phyloP scores from a whole-genome alignment of 441 rosid species.

The Pelargonium fulgidum region DNA sequence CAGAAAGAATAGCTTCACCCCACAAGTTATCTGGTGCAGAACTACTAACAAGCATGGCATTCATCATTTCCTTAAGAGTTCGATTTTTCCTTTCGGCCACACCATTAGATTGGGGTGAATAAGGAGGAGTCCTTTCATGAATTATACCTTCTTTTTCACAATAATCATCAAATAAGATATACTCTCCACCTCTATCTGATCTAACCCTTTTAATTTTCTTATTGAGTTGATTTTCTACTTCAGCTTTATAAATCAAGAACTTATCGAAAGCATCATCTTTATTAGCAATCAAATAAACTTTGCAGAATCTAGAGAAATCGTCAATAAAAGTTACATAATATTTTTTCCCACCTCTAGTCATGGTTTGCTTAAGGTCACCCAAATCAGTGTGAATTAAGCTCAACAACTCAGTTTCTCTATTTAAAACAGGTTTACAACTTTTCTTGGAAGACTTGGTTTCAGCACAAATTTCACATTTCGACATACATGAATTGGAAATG shows the following conservation, averaged over 20 bases:
- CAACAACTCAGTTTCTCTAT: not conserved
- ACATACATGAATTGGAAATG: not conserved
- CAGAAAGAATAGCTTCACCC: not conserved
- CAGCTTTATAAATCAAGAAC: not conserved
- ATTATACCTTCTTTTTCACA: constrained; percentile 8
- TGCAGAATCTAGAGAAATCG: constrained; percentile 4
- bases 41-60: not conserved
- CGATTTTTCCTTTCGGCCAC: constrained; percentile 11
- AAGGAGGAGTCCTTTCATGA: constrained; percentile 5
- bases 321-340: constrained; percentile 9
- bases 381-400: not conserved
- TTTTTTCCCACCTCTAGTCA: constrained; percentile 6
- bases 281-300: not conserved
- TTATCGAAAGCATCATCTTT: constrained; percentile 12
- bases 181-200: constrained; percentile 9
- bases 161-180: not conserved
- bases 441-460: not conserved
- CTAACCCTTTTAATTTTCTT: constrained; percentile 1
- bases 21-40: not conserved
- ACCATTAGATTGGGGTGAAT: constrained; percentile 11
- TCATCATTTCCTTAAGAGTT: constrained; percentile 12
- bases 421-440: not conserved
- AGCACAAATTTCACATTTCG: not conserved
- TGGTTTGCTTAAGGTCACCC: not conserved
- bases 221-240: constrained; percentile 8